A percentile compares a stretch with the other conserved stretches of the same genome.
Conservation (phyloP, 805 yeast species). For the Zygosaccharomyces bisporus region DNA sequence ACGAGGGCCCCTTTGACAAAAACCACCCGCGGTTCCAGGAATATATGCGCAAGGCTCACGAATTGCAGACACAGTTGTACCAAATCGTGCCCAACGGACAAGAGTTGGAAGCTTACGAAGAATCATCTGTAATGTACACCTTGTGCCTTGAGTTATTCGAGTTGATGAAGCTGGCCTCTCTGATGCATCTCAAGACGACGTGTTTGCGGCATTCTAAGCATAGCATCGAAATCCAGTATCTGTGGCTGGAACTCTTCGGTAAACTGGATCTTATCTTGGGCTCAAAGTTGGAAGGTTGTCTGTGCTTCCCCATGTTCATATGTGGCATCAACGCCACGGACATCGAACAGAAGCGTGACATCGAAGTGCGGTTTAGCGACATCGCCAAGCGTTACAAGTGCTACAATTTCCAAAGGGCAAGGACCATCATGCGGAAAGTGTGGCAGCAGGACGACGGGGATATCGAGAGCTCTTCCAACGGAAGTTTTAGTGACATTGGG, state of each 20-base stretch:
- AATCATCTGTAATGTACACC: conserved; percentile 49
- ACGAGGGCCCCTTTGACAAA: conserved; percentile 24
- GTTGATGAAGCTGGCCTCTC: conserved; percentile 64
- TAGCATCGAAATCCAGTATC: conserved; percentile 57
- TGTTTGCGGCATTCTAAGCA: conserved; percentile 37
- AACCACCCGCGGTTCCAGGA: conserved; percentile 17
- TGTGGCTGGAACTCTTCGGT: conserved; percentile 50
- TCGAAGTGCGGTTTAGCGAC: conserved; percentile 50
- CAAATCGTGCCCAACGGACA: conserved; percentile 15
- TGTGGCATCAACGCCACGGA: conserved; percentile 68
- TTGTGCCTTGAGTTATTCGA: conserved; percentile 69
- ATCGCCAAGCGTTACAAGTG: conserved; percentile 63
- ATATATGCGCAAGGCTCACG: conserved; percentile 19
- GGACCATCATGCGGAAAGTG: conserved; percentile 39
- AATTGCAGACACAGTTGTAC: conserved; percentile 15
- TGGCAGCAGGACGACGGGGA: conserved; percentile 39
- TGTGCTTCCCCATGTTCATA: conserved; percentile 74
- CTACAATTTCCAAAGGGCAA: conserved; percentile 52
- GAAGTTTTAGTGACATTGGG: conserved; percentile 39
- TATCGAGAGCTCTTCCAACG: conserved; percentile 4
- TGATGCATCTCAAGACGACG: conserved; percentile 63
- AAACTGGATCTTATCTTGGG: conserved; percentile 61
- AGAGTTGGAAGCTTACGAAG: conserved; percentile 24
- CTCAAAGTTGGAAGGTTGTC: conserved; percentile 63
- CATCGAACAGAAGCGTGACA: conserved; percentile 47